These are phyloP conservation scores for Medicago lupulina DNA, from an alignment of 306 rosid genomes.

Conservation along the genomic window DNA sequence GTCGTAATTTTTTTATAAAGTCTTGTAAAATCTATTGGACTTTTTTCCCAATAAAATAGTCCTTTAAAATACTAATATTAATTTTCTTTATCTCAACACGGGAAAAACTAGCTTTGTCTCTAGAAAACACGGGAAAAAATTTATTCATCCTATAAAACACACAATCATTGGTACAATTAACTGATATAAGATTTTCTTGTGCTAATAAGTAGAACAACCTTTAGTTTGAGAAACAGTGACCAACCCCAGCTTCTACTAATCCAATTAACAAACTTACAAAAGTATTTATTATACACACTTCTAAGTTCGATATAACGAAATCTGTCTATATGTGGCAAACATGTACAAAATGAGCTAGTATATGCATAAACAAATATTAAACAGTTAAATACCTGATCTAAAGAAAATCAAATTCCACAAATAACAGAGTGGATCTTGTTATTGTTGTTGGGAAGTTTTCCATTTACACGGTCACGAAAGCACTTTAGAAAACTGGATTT, in stretches of 20 bases:
- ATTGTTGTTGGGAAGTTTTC: conserved; percentile 36
- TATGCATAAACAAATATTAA: conserved; percentile 18
- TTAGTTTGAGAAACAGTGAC: conserved; percentile 34
- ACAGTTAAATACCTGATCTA: conserved; percentile 16
- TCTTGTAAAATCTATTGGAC: too few relatives aligned
- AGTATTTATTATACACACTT: neutral
- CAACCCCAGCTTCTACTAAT: conserved; percentile 30
- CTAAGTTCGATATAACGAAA: conserved; percentile 25
- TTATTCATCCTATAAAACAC: too few relatives aligned
- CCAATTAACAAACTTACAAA: neutral
- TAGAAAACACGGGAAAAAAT: too few relatives aligned
- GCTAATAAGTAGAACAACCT: conserved; percentile 44
- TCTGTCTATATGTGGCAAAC: conserved; percentile 9
- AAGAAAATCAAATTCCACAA: conserved; percentile 45
- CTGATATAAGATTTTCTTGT: conserved; percentile 36
- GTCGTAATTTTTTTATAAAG: too few relatives aligned
- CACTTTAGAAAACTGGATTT: conserved; percentile 8
- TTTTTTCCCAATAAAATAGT: too few relatives aligned
- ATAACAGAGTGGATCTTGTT: conserved; percentile 27
- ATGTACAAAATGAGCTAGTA: conserved; percentile 16
- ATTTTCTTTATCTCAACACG: too few relatives aligned
- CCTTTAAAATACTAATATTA: too few relatives aligned
- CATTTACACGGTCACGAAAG: conserved; percentile 42
- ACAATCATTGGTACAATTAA: too few relatives aligned
- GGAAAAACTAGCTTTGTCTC: too few relatives aligned